Conservation (phyloP, 108 stramenopile species). For the Nitzschia palea region DNA sequence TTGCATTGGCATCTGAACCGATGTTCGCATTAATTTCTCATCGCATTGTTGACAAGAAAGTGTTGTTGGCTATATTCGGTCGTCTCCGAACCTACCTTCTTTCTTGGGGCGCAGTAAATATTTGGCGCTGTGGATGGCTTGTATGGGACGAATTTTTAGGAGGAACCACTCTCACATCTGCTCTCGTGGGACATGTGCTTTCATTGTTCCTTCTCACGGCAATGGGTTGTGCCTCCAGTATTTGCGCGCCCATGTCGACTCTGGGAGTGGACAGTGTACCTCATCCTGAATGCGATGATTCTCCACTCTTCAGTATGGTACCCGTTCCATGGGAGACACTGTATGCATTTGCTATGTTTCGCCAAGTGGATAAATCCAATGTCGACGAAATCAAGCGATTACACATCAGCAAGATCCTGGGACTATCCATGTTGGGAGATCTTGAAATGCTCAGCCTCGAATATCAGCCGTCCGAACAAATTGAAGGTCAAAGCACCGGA, state of each 20-base stretch:
- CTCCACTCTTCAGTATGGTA: slow-evolving; percentile 30
- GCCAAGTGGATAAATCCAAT: slow-evolving; percentile 9
- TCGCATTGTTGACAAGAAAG: background rate
- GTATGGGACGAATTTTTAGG: slow-evolving; percentile 42
- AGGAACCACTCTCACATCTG: slow-evolving; percentile 10
- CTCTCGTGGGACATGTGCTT: slow-evolving; percentile 11
- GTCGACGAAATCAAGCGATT: background rate
- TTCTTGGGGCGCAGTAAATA: slow-evolving; percentile 25
- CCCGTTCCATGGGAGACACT: slow-evolving; percentile 28
- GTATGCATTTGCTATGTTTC: slow-evolving; percentile 22
- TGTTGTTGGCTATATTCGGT: slow-evolving; percentile 7
- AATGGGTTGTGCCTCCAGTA: slow-evolving; percentile 36
- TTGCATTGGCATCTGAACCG: slow-evolving; percentile 14
- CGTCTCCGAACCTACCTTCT: slow-evolving; percentile 22
- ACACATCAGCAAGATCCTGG: background rate
- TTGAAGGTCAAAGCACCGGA: too few species aligned
- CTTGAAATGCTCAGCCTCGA: background rate
- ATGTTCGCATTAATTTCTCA: slow-evolving; percentile 1
- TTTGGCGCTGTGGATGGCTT: slow-evolving; percentile 34
- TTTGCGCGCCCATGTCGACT: slow-evolving; percentile 29
- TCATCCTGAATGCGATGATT: slow-evolving; percentile 26
- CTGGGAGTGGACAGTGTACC: slow-evolving; percentile 35
- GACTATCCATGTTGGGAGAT: background rate
- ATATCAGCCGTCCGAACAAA: background rate
- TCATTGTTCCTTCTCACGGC: slow-evolving; percentile 8